Percentiles rank a stretch among this genome's conserved stretches.
Evolutionary conservation across 1,284 basidiomycete genomes (phyloP).

Genomic region (Papiliotrema terrestris): DNA sequence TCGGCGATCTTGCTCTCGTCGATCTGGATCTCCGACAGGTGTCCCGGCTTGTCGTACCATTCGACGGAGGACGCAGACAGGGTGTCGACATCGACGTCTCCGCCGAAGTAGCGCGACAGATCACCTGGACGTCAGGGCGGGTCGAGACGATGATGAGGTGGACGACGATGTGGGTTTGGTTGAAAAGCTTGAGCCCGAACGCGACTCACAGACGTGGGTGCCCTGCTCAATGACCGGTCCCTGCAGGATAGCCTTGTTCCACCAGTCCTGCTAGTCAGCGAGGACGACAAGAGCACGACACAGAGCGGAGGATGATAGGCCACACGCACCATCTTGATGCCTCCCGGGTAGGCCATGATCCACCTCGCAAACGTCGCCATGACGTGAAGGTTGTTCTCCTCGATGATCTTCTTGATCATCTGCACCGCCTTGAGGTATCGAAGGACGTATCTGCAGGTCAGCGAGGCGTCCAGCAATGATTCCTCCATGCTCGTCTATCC

Average conservation of each 20-base stretch:
- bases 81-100: slow-evolving; percentile 53
- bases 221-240: slow-evolving; percentile 56
- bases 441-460: slow-evolving; percentile 48
- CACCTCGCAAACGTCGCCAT: slow-evolving; percentile 54
- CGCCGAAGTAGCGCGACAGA: slow-evolving; percentile 53
- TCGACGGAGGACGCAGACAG: slow-evolving; percentile 44
- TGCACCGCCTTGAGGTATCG: slow-evolving; percentile 52
- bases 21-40: slow-evolving; percentile 50
- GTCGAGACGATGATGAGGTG: not conserved
- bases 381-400: slow-evolving; percentile 54
- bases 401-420: slow-evolving; percentile 54
- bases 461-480: not conserved
- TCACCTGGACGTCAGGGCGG: slow-evolving; percentile 44
- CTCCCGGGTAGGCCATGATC: slow-evolving; percentile 50
- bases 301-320: no score
- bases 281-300: no score
- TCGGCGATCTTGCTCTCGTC: slow-evolving; percentile 50
- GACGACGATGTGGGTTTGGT: not conserved
- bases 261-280: slow-evolving; percentile 49
- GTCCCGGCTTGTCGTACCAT: slow-evolving; percentile 50
- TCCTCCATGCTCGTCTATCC: no score
- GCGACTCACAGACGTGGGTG: slow-evolving; percentile 51
- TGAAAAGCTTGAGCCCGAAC: no score
- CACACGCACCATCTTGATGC: slow-evolving; percentile 35
- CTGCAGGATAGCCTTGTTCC: slow-evolving; percentile 53